Evolutionary conservation across 139 green algal genomes (phyloP), one percentile per base, ranked within the genome.

Genomic region (Chlorella sp.): DNA sequence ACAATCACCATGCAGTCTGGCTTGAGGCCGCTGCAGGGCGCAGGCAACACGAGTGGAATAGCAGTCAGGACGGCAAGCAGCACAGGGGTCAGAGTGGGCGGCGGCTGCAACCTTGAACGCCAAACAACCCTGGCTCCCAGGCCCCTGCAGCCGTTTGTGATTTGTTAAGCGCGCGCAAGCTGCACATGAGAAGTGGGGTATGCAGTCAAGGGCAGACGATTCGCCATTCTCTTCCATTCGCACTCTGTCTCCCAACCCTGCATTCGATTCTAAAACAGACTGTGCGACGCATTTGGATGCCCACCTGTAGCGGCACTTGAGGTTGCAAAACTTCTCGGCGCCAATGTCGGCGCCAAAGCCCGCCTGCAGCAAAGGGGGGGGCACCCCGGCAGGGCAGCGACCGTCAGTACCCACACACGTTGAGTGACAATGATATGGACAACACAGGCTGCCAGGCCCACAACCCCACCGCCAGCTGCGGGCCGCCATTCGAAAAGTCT

Each of bases 291-390:
- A 57, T 9, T 36, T 21, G n/a, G n/a, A n/a, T n/a, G 16, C 79
- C 7, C 79, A 85, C 79, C 79, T 88, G 68, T 88, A 88, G 1
- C 84, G 68, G 68, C 84, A 88, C 84, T 88, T 88, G 64, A 88
- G 80, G 84, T 88, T 88, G 84, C 84, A 88, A 39, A 88, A 88
- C 66, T 99, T 99, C 94, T 99, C 98, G 78, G 98, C 91, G 12
- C 98, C 98, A 79, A 99, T 99, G 94, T 99, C 98, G 0, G 98
- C 95, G 28, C 98, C 98, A 93, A 99, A 99, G 53, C 98, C 97
- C 9, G 97, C 97, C 95, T 98, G 92, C 42, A 87, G 4, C 34
- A 14, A n/a, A n/a, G 76, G 9, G 22, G 53, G 34, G 48, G 30
- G 42, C 21, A 34, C 37, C 42, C n/a, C 26, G 37, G 26, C 9